These are phyloP conservation scores for Metroxylon sagu DNA, from an alignment of 176 grass and related monocot genomes.

Conservation along the genomic window DNA sequence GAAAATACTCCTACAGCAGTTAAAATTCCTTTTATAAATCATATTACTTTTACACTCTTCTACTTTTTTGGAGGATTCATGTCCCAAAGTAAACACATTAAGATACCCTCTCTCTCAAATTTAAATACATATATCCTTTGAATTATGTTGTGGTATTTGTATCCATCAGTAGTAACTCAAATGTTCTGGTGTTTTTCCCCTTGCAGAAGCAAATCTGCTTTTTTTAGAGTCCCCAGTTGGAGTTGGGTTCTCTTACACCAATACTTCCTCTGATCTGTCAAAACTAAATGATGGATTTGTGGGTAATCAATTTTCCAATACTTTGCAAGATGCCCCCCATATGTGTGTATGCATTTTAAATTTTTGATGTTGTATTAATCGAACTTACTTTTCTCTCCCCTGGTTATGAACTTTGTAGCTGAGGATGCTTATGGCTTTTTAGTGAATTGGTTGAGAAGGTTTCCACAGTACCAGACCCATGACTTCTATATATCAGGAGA, in stretches of 20 bases:
- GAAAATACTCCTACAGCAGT: background rate
- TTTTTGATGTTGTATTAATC: no score
- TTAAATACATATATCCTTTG: no score
- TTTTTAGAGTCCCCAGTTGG: slow-evolving; percentile 78
- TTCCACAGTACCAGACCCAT: slow-evolving; percentile 48
- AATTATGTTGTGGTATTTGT: no score
- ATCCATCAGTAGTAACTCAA: no score
- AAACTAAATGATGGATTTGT: slow-evolving; percentile 50
- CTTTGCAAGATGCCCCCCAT: background rate
- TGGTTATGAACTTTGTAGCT: slow-evolving; percentile 23
- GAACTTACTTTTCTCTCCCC: background rate
- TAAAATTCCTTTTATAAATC: background rate
- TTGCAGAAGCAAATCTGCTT: slow-evolving; percentile 67
- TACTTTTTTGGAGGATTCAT: slow-evolving; percentile 1
- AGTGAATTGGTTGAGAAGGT: slow-evolving; percentile 51
- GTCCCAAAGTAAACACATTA: no score
- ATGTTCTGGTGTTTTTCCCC: no score
- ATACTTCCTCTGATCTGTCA: slow-evolving; percentile 56
- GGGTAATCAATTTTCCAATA: slow-evolving; percentile 24
- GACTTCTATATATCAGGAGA: slow-evolving; percentile 80
- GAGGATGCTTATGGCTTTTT: slow-evolving; percentile 64
- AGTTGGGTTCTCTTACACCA: slow-evolving; percentile 82
- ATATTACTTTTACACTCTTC: slow-evolving; percentile 1
- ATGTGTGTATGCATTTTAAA: background rate
- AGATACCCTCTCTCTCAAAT: no score